phyloP scores from a whole-genome alignment of 2,329 filamentous ascomycete genomes.

The Ceratocystis lukuohia region DNA sequence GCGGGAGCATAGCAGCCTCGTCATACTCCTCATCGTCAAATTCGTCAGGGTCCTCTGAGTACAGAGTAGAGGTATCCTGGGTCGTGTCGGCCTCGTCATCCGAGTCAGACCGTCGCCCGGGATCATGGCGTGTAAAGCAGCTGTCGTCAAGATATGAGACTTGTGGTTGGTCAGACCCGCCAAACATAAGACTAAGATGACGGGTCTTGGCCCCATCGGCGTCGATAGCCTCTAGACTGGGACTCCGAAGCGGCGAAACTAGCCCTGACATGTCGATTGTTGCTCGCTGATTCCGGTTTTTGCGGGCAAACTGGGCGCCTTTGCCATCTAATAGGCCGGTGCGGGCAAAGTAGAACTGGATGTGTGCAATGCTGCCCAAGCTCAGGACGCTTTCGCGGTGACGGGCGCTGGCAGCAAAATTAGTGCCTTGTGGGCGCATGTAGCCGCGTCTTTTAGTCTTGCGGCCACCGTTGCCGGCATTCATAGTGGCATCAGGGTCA shows the following conservation, averaged over 20 bases:
- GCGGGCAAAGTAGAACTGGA: conserved; percentile 96
- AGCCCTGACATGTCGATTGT: conserved; percentile 46
- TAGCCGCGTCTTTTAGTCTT: conserved; percentile 52
- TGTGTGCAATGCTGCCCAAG: conserved; percentile 86
- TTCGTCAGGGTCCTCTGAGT: conserved; percentile 24
- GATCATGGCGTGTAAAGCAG: background rate
- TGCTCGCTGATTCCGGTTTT: conserved; percentile 46
- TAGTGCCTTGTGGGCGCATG: conserved; percentile 72
- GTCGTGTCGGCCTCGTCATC: conserved; percentile 22
- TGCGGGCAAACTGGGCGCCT: conserved; percentile 69
- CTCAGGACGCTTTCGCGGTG: conserved; percentile 92
- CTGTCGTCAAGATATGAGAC: conserved; percentile 20
- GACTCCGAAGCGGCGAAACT: conserved; percentile 25
- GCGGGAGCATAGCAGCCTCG: conserved; percentile 76
- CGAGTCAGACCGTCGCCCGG: conserved; percentile 15
- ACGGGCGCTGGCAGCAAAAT: conserved; percentile 81
- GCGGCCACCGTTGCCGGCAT: background rate
- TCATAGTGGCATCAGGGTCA: conserved; percentile 2
- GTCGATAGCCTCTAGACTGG: conserved; percentile 28
- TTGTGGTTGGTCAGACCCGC: conserved; percentile 31
- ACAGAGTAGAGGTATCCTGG: conserved; percentile 14
- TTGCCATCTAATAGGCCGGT: conserved; percentile 90
- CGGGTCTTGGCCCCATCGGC: conserved; percentile 37
- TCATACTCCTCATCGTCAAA: conserved; percentile 42
- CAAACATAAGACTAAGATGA: conserved; percentile 19